phyloP scores from a whole-genome alignment of 2,329 filamentous ascomycete genomes.

The Hypoxylon rubiginosum region DNA sequence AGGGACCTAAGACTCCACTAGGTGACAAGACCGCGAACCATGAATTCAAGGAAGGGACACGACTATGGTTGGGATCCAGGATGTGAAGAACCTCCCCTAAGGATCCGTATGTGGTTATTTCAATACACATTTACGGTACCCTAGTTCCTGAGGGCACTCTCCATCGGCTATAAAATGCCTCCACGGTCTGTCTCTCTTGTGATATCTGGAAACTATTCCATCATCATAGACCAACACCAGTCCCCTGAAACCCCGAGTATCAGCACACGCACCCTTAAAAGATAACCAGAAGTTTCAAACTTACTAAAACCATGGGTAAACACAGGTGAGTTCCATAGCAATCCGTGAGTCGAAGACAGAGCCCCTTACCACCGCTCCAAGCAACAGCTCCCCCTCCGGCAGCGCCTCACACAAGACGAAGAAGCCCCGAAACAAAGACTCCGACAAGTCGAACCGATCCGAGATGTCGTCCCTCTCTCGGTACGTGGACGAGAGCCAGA shows the following conservation, averaged over 20 bases:
- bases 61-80: background rate
- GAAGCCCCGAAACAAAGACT: constrained; percentile 1
- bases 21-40: background rate
- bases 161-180: background rate
- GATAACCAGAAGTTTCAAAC: background rate
- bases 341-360: background rate
- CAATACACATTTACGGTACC: background rate
- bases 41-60: background rate
- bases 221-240: background rate
- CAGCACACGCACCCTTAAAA: background rate
- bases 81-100: background rate
- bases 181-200: background rate
- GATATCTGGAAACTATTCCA: background rate
- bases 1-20: constrained; percentile 9
- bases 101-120: background rate
- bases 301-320: constrained; percentile 20
- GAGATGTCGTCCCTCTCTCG: background rate
- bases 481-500: constrained; percentile 11
- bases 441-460: background rate
- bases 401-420: constrained; percentile 11
- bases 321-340: constrained; percentile 18
- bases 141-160: background rate
- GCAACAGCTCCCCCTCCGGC: background rate
- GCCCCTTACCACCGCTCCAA: constrained; percentile 10
- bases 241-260: background rate